phyloP scores from a whole-genome alignment of 176 grass and related monocot species.

The Cocos nucifera region DNA sequence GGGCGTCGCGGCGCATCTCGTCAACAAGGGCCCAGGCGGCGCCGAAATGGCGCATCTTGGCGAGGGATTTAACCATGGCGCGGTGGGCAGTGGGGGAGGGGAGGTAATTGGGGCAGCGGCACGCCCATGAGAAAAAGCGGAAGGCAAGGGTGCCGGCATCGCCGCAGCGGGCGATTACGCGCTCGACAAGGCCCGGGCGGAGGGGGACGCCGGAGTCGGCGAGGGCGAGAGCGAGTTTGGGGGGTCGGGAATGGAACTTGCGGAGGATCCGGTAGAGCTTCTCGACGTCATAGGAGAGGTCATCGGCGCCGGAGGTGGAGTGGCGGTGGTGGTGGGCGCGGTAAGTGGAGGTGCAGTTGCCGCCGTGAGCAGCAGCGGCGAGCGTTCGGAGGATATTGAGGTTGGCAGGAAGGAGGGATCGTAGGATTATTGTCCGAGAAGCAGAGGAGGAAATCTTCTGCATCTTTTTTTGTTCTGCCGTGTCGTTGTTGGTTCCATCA shows the following conservation, averaged over 20 bases:
- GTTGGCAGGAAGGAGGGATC: too few relatives aligned
- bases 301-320: conserved; percentile 12
- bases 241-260: conserved; percentile 40
- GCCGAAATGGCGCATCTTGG: conserved; percentile 42
- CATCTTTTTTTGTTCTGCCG: too few relatives aligned
- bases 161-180: conserved; percentile 57
- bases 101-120: too few relatives aligned
- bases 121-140: conserved; percentile 10
- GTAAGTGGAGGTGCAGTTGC: conserved; percentile 6
- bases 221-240: conserved; percentile 39
- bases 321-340: conserved; percentile 9
- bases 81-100: conserved; percentile 44
- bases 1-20: conserved; percentile 37
- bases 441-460: too few relatives aligned
- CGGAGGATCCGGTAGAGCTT: conserved; percentile 53
- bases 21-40: conserved; percentile 37
- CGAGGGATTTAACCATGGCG: conserved; percentile 34
- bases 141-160: conserved; percentile 47
- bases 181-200: conserved; percentile 51
- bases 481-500: too few relatives aligned
- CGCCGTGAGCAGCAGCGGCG: too few relatives aligned
- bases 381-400: too few relatives aligned
- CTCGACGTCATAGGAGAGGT: conserved; percentile 35
- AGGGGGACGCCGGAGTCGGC: conserved; percentile 38
- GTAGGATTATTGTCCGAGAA: too few relatives aligned